Base-by-base conservation (phyloP, 2,329 filamentous ascomycete genomes). In the Claviceps humidiphila region DNA sequence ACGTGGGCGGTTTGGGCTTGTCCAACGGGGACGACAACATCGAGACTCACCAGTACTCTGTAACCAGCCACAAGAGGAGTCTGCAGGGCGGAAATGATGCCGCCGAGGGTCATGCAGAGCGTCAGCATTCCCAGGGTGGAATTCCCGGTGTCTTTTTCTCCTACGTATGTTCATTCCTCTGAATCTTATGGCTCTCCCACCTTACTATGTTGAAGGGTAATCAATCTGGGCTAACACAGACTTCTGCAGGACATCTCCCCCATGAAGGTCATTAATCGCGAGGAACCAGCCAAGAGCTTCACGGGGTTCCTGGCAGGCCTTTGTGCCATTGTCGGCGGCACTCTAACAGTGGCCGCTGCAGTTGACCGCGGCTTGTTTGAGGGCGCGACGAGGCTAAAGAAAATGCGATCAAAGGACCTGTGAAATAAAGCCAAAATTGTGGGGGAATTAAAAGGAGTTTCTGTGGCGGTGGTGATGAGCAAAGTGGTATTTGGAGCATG, bases 131-230 rank as follows among this genome's bases (percentile, higher is more conserved):
- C 2, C 75, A 82, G 51, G 90, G 89, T 55, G 93, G 93, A 58
- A 97, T 98, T 61, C 93, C 93, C 0, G 93, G 93, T 44, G 90
- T 98, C 14, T 98, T 98, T 75, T 97, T 98, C 74, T 95, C 89
- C 58, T 98, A 98, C 62, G 87, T 90, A 75, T 79, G 85, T 80
- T 34, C 20, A 26, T 7, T 3, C 9, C 2, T 14, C 41, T 9
- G n/a, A 11, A 6, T 17, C 20, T 9, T 8, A 17, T 8, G 5
- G 4, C 40, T 20, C 39, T 48, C 16, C 17, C 11, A 11, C 24
- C 9, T 16, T 8, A 5, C 9, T 1, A n/a, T 22, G 16, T 14
- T n/a, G 42, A 17, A 26, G 30, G 30, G 30, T n/a, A 2, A 11
- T 30, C 13, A 5, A 26, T n/a, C 17, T 5, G 3, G 11, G 51